Percentiles rank a stretch among this genome's conserved stretches.
Evolutionary conservation across 78 protist species (phyloP).

Genomic region (Dictyostelium purpureum): DNA sequence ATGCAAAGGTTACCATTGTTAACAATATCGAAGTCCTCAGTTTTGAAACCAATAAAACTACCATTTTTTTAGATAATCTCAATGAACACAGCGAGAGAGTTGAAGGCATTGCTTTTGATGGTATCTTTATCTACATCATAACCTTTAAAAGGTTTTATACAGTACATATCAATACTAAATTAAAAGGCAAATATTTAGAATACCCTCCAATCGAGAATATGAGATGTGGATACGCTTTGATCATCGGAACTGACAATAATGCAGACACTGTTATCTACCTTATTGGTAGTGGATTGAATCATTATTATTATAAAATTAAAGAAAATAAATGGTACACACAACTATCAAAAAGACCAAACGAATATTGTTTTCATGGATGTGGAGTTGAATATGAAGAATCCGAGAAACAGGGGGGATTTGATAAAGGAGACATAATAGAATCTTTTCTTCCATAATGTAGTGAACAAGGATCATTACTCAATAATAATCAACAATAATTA

Average conservation of each 20-base stretch:
- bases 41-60: neutral
- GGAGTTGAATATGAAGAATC: neutral
- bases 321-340: neutral
- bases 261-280: neutral
- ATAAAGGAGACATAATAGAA: too few relatives aligned
- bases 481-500: too few relatives aligned
- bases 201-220: neutral
- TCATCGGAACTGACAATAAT: neutral
- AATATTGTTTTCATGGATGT: neutral
- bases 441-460: too few relatives aligned
- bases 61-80: neutral
- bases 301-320: neutral
- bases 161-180: neutral
- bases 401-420: too few relatives aligned
- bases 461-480: too few relatives aligned
- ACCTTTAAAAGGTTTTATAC: neutral
- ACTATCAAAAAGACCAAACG: neutral
- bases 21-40: constrained; percentile 11
- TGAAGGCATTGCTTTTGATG: constrained; percentile 30
- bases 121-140: neutral
- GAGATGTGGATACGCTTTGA: constrained; percentile 18
- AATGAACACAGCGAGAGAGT: neutral
- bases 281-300: neutral
- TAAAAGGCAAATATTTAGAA: neutral
- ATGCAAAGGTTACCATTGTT: neutral